Evolutionary conservation across 2,329 filamentous ascomycete species (phyloP).

Genomic region (Ascochyta rabiei): DNA sequence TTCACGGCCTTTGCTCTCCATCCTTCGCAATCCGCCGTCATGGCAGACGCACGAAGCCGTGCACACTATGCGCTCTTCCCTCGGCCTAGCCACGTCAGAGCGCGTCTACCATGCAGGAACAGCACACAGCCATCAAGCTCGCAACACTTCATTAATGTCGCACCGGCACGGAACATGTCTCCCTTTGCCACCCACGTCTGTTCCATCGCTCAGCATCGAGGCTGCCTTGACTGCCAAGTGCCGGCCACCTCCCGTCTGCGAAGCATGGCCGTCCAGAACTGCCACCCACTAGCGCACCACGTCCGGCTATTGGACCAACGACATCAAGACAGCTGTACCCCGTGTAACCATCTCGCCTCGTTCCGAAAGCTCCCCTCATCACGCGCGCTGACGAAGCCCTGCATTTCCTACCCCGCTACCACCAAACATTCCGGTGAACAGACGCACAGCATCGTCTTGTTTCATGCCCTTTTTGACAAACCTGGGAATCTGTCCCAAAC

Average conservation of each 20-base stretch:
- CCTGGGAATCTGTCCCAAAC: background rate
- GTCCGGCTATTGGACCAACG: constrained; percentile 33
- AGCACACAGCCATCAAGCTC: constrained; percentile 35
- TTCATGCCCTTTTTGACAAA: constrained; percentile 3
- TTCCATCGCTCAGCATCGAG: constrained; percentile 18
- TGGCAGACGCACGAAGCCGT: constrained; percentile 13
- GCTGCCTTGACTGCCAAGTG: constrained; percentile 34
- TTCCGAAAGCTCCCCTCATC: constrained; percentile 27
- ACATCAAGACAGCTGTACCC: constrained; percentile 43
- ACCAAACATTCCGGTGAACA: constrained; percentile 35
- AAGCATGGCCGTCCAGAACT: constrained; percentile 34
- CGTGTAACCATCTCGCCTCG: constrained; percentile 38
- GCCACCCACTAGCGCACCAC: constrained; percentile 27
- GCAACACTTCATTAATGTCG: constrained; percentile 37
- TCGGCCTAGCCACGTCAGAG: constrained; percentile 44
- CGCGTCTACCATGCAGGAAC: constrained; percentile 45
- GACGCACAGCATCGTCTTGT: constrained; percentile 24
- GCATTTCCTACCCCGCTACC: constrained; percentile 26
- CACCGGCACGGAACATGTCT: constrained; percentile 36
- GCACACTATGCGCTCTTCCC: constrained; percentile 22
- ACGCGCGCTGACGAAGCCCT: constrained; percentile 29
- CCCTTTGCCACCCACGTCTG: constrained; percentile 32
- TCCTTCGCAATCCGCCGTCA: constrained; percentile 21
- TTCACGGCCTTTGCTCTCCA: constrained; percentile 18
- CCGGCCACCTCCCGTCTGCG: constrained; percentile 18